Evolutionary conservation across 495 filamentous ascomycete species (phyloP).

Genomic region (Cercophora samala): DNA sequence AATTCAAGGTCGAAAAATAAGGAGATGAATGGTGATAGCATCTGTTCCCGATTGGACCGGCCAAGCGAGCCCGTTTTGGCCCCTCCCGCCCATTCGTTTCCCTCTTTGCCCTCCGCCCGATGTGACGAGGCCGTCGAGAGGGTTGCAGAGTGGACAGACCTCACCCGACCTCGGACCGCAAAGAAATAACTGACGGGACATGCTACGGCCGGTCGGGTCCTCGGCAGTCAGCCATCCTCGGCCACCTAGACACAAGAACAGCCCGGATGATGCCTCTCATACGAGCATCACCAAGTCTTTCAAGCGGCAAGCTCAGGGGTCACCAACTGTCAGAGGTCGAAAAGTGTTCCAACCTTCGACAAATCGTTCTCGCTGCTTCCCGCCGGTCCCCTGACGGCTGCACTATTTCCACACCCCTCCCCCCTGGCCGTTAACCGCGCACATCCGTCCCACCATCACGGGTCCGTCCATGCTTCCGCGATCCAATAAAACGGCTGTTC

Average conservation of each 20-base stretch:
- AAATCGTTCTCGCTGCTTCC: background rate
- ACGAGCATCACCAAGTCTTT: background rate
- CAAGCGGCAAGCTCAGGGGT: background rate
- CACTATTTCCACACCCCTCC: conserved; percentile 9
- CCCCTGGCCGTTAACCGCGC: conserved; percentile 9
- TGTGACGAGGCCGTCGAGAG: conserved; percentile 6
- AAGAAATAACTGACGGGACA: background rate
- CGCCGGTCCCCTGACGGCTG: background rate
- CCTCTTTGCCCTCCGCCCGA: conserved; percentile 1
- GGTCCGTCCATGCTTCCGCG: conserved; percentile 42
- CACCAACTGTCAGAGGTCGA: conserved; percentile 6
- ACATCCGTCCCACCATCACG: conserved; percentile 32
- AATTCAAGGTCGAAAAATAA: background rate
- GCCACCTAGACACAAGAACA: background rate
- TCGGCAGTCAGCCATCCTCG: background rate
- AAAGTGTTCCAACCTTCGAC: conserved; percentile 8
- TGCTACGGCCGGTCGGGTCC: background rate
- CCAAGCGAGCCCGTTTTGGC: conserved; percentile 2
- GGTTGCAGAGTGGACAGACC: conserved; percentile 1
- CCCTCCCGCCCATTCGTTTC: background rate
- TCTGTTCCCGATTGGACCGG: conserved; percentile 4
- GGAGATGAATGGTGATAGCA: background rate
- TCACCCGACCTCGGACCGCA: background rate
- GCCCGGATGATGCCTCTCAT: background rate
- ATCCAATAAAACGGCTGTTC: conserved; percentile 46